Conservation (phyloP, 345 rosid genomes). For the Lenwebbia sp. region DNA sequence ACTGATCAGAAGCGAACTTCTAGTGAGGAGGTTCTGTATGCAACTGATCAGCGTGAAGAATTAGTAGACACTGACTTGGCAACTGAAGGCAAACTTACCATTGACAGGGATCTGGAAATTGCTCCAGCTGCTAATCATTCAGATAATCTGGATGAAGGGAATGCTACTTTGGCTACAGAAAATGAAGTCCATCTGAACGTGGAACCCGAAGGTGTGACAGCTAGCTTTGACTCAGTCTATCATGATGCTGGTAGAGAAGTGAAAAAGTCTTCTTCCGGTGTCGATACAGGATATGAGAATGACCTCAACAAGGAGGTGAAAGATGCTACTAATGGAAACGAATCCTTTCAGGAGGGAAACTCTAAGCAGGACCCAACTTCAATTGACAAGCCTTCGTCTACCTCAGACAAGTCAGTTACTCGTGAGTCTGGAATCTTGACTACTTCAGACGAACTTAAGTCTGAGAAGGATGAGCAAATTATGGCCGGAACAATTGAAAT, state of each 20-base stretch:
- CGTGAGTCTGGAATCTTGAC: conserved; percentile 5
- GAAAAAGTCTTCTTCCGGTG: background rate
- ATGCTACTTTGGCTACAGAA: background rate
- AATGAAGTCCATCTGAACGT: background rate
- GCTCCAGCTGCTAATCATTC: background rate
- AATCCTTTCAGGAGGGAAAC: background rate
- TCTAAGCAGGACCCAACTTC: background rate
- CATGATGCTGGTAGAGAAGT: background rate
- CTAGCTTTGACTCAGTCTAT: background rate
- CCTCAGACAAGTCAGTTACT: conserved; percentile 5
- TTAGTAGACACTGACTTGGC: background rate
- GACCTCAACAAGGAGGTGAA: background rate
- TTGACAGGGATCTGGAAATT: background rate
- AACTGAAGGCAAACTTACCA: background rate
- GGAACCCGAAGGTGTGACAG: background rate
- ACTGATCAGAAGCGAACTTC: background rate
- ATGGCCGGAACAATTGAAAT: conserved; percentile 1
- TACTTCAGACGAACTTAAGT: conserved; percentile 9
- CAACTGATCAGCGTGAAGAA: background rate
- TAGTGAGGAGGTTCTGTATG: background rate
- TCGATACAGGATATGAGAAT: background rate
- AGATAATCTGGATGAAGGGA: background rate
- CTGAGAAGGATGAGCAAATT: conserved; percentile 17
- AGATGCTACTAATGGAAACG: background rate
- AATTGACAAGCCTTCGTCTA: background rate